These are phyloP conservation scores for Mortierella sp. DNA, from an alignment of 371 early-diverging fungal species.

Conservation along the genomic window DNA sequence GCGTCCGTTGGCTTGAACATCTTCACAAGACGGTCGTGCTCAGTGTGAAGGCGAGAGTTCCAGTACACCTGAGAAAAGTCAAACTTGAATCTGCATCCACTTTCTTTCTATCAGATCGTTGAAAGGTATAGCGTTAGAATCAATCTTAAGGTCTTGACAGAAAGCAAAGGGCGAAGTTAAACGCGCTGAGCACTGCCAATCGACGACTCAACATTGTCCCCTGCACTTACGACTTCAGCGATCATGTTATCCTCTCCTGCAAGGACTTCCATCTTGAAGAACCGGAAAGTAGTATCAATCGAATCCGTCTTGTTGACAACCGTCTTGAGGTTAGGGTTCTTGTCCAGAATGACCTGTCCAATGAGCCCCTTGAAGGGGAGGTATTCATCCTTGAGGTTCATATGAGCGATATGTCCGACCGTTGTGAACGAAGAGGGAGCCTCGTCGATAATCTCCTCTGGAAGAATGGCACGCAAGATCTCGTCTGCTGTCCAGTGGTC, in stretches of 20 bases:
- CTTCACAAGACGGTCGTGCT: constrained; percentile 93
- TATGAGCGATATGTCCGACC: constrained; percentile 97
- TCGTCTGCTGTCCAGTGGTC: constrained; percentile 91
- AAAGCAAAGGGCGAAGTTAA: background rate
- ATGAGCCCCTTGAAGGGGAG: constrained; percentile 92
- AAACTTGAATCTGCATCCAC: constrained; percentile 91
- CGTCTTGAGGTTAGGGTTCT: constrained; percentile 89
- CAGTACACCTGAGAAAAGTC: constrained; percentile 99
- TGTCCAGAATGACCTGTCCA: constrained; percentile 96
- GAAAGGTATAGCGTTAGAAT: background rate
- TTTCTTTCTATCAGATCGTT: constrained; percentile 78
- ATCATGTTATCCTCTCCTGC: constrained; percentile 91
- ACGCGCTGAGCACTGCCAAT: background rate
- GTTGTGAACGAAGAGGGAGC: constrained; percentile 94
- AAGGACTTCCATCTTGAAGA: constrained; percentile 97
- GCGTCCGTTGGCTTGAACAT: constrained; percentile 80
- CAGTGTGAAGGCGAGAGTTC: constrained; percentile 98
- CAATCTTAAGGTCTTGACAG: background rate
- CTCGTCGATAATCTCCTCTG: constrained; percentile 78
- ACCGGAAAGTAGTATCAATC: constrained; percentile 96
- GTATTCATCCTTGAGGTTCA: constrained; percentile 94
- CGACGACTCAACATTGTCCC: too few species aligned
- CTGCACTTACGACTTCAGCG: constrained; percentile 81
- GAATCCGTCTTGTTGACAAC: constrained; percentile 97
- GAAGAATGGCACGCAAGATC: constrained; percentile 91